A percentile compares a stretch with the other conserved stretches of the same genome.
Conservation (phyloP, 1,284 basidiomycete species). For the Ustilago trichophora region DNA sequence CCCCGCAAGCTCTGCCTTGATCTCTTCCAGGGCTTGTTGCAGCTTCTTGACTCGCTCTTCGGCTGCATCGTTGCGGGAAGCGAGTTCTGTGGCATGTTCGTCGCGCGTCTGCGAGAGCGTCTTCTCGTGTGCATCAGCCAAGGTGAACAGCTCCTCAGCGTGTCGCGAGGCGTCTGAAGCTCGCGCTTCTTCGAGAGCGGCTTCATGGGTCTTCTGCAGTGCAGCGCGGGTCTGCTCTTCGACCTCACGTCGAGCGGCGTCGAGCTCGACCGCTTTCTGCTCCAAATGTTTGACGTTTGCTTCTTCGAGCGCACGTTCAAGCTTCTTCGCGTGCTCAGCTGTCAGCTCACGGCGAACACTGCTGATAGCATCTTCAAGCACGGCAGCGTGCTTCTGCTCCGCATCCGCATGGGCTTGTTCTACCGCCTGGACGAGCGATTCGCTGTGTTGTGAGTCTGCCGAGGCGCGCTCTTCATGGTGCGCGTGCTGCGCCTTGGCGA, state of each 20-base stretch:
- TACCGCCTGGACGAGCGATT: slow-evolving; percentile 17
- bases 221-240: slow-evolving; percentile 23
- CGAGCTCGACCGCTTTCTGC: slow-evolving; percentile 21
- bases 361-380: slow-evolving; percentile 33
- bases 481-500: slow-evolving; percentile 15
- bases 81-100: slow-evolving; percentile 24
- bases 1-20: slow-evolving; percentile 34
- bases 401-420: slow-evolving; percentile 23
- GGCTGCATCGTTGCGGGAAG: slow-evolving; percentile 19
- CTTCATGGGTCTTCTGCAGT: slow-evolving; percentile 22
- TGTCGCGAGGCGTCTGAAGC: slow-evolving; percentile 19
- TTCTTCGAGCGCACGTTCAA: slow-evolving; percentile 27
- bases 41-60: slow-evolving; percentile 32
- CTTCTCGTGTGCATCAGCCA: slow-evolving; percentile 29
- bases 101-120: slow-evolving; percentile 19
- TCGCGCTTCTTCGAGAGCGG: slow-evolving; percentile 18
- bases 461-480: slow-evolving; percentile 14
- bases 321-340: slow-evolving; percentile 24
- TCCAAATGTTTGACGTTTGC: slow-evolving; percentile 23
- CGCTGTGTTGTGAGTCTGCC: slow-evolving; percentile 7
- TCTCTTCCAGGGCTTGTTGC: slow-evolving; percentile 28
- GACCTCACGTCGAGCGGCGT: slow-evolving; percentile 24
- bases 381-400: slow-evolving; percentile 33
- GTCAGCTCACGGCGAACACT: slow-evolving; percentile 33
- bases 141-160: slow-evolving; percentile 18